phyloP scores from a whole-genome alignment of 2,329 filamentous ascomycete genomes.

The Monosporascus cannonballus region DNA sequence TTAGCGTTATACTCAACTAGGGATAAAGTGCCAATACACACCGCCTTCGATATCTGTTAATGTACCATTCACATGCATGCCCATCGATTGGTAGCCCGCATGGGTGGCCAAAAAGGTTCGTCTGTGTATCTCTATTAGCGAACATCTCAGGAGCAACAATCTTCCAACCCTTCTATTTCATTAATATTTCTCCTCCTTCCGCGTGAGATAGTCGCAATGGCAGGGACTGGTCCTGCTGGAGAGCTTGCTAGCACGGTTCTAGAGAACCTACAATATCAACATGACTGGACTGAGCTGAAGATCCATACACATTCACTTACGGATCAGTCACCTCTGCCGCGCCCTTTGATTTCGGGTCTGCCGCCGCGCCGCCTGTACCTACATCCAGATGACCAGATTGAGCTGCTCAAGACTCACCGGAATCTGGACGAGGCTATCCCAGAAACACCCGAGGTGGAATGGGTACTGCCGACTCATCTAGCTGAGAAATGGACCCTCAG shows the following conservation, averaged over 20 bases:
- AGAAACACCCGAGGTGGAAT: conserved; percentile 58
- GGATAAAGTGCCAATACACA: too few species aligned
- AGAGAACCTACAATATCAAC: conserved; percentile 68
- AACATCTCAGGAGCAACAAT: too few species aligned
- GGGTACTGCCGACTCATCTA: conserved; percentile 69
- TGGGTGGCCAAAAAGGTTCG: too few species aligned
- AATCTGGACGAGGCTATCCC: conserved; percentile 37
- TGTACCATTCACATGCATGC: too few species aligned
- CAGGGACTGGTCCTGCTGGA: conserved; percentile 17
- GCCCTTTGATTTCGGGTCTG: conserved; percentile 65
- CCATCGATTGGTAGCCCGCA: too few species aligned
- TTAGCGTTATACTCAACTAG: too few species aligned
- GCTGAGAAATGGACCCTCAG: conserved; percentile 66
- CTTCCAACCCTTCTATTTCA: too few species aligned
- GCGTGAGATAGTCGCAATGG: conserved; percentile 13
- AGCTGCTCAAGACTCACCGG: conserved; percentile 57
- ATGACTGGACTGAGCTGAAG: conserved; percentile 63
- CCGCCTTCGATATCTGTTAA: too few species aligned
- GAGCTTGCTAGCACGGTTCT: conserved; percentile 54
- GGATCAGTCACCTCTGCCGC: conserved; percentile 36
- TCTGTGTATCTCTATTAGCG: too few species aligned
- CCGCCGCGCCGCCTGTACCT: conserved; percentile 69
- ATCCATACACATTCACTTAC: conserved; percentile 39
- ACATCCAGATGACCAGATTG: conserved; percentile 77
- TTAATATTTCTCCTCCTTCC: background rate